Conservation (phyloP, 805 yeast species). For the Candida nonsorbophila region DNA sequence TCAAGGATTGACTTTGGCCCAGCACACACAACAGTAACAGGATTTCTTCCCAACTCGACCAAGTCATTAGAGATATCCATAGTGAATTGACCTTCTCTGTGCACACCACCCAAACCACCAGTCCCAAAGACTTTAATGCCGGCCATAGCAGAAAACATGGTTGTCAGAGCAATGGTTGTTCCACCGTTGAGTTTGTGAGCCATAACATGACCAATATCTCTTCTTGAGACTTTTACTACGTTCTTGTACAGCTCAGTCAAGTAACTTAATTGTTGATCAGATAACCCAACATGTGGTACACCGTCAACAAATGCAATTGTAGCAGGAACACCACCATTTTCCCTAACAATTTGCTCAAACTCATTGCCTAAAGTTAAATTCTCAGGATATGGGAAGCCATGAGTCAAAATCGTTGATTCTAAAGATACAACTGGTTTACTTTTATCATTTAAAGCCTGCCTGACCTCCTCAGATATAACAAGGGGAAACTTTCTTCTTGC, state of each 20-base stretch:
- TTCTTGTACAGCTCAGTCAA: slow-evolving; percentile 37
- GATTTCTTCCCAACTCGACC: slow-evolving; percentile 77
- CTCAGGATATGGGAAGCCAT: slow-evolving; percentile 80
- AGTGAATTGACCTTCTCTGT: slow-evolving; percentile 66
- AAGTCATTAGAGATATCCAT: slow-evolving; percentile 86
- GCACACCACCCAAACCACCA: slow-evolving; percentile 93
- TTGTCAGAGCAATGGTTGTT: slow-evolving; percentile 85
- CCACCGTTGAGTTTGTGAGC: slow-evolving; percentile 68
- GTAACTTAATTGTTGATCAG: slow-evolving; percentile 38
- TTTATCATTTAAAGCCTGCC: slow-evolving; percentile 52
- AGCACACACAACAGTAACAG: slow-evolving; percentile 86
- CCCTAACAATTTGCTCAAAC: slow-evolving; percentile 60
- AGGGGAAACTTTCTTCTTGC: too few relatives aligned
- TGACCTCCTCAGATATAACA: slow-evolving; percentile 45
- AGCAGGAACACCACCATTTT: slow-evolving; percentile 72
- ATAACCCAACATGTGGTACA: slow-evolving; percentile 63
- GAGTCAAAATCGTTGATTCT: slow-evolving; percentile 85
- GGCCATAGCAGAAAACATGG: slow-evolving; percentile 70
- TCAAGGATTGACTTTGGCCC: slow-evolving; percentile 88
- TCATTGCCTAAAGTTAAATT: slow-evolving; percentile 66
- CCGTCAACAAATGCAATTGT: slow-evolving; percentile 79
- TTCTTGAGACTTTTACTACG: slow-evolving; percentile 64
- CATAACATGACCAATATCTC: slow-evolving; percentile 74
- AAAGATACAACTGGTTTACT: slow-evolving; percentile 76
- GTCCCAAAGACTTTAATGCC: slow-evolving; percentile 86